Evolutionary conservation across 1,139 yeast species (phyloP).

Genomic region (Yamadazyma epiphylla): DNA sequence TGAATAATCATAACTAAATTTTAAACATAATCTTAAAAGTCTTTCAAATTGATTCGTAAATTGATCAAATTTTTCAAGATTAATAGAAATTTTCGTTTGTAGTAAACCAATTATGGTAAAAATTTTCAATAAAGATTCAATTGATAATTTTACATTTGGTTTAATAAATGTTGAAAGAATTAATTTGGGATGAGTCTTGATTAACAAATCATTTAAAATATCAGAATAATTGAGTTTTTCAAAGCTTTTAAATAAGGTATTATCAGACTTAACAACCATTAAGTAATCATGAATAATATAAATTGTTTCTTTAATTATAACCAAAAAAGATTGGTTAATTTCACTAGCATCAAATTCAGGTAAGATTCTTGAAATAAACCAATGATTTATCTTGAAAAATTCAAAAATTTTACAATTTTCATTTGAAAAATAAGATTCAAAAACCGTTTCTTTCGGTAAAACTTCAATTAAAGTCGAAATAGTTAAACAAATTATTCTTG

Average conservation of each 20-base stretch:
- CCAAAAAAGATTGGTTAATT: slow-evolving; percentile 16
- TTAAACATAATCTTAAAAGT: slow-evolving; percentile 15
- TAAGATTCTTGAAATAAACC: slow-evolving; percentile 18
- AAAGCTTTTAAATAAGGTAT: slow-evolving; percentile 3
- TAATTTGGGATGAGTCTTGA: slow-evolving; percentile 19
- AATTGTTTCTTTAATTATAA: slow-evolving; percentile 26
- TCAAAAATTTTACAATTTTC: slow-evolving; percentile 7
- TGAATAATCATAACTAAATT: slow-evolving; percentile 24
- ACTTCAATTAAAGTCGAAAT: slow-evolving; percentile 16
- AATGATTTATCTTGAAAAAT: slow-evolving; percentile 12
- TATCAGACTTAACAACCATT: slow-evolving; percentile 2
- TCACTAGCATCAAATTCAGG: slow-evolving; percentile 14
- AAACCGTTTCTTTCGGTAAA: background rate
- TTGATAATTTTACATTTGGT: slow-evolving; percentile 25
- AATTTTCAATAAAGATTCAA: slow-evolving; percentile 24
- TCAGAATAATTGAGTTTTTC: slow-evolving; percentile 21
- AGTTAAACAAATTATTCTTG: slow-evolving; percentile 16
- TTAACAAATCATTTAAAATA: slow-evolving; percentile 19
- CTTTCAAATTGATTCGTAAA: slow-evolving; percentile 10
- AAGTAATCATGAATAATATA: slow-evolving; percentile 19
- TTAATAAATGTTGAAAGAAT: slow-evolving; percentile 7
- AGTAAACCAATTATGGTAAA: slow-evolving; percentile 24
- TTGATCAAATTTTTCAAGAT: slow-evolving; percentile 3
- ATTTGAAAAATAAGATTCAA: background rate
- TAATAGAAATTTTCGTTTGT: slow-evolving; percentile 14